phyloP scores from a whole-genome alignment of 2,329 filamentous ascomycete genomes.

The Mariannaea elegans region DNA sequence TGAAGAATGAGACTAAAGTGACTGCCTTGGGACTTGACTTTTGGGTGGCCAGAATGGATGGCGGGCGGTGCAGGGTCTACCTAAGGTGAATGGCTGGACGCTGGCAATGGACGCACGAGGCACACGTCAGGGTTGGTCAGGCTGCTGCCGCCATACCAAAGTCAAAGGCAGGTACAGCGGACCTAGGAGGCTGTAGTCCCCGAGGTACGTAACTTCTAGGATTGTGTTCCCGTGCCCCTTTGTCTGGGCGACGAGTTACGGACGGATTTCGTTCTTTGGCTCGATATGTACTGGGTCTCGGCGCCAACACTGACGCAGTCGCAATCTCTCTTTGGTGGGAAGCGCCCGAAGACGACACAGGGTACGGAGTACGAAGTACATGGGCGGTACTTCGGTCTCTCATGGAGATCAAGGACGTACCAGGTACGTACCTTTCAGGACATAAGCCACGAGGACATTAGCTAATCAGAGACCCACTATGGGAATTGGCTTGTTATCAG shows the following conservation, averaged over 20 bases:
- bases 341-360: neutral
- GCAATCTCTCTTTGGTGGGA: slow-evolving; percentile 11
- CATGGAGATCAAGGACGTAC: neutral
- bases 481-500: neutral
- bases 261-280: neutral
- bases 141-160: slow-evolving; percentile 13
- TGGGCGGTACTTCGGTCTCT: slow-evolving; percentile 5
- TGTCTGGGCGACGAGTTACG: slow-evolving; percentile 9
- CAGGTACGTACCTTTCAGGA: slow-evolving; percentile 1
- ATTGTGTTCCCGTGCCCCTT: slow-evolving; percentile 13
- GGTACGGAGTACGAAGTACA: too few species aligned
- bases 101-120: too few species aligned
- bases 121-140: slow-evolving; percentile 33
- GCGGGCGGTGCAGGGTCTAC: slow-evolving; percentile 25
- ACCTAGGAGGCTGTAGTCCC: neutral
- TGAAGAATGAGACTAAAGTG: slow-evolving; percentile 25
- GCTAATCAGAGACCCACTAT: neutral
- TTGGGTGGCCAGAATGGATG: slow-evolving; percentile 24
- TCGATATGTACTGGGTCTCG: slow-evolving; percentile 9
- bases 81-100: slow-evolving; percentile 29
- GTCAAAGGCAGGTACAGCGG: neutral
- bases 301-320: slow-evolving; percentile 19
- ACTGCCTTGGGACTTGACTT: slow-evolving; percentile 29
- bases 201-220: slow-evolving; percentile 16
- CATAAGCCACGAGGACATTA: slow-evolving; percentile 10